These are phyloP conservation scores for Talaromyces sp. DNA, from an alignment of 2,329 filamentous ascomycete genomes.

Conservation along the genomic window DNA sequence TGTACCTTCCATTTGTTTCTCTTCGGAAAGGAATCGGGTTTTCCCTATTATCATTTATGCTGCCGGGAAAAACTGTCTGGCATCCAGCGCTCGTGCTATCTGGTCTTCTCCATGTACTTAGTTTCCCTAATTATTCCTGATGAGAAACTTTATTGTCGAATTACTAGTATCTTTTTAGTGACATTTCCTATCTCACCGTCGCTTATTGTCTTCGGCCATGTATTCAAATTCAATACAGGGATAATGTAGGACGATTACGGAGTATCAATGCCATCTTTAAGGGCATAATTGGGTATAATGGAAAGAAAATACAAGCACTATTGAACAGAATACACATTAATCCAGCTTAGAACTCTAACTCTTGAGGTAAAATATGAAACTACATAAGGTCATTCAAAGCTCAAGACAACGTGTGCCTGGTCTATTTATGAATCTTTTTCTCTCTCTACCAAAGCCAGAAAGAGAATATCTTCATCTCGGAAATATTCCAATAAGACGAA, in stretches of 20 bases:
- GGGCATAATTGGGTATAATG: background rate
- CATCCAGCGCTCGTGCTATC: slow-evolving; percentile 30
- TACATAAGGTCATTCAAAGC: background rate
- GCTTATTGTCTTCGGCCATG: too few relatives aligned
- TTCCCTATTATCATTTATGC: slow-evolving; percentile 32
- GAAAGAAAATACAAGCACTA: background rate
- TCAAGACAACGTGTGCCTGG: too few relatives aligned
- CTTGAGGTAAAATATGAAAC: background rate
- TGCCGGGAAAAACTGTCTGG: slow-evolving; percentile 31
- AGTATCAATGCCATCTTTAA: too few relatives aligned
- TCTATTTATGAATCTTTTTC: too few relatives aligned
- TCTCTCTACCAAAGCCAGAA: too few relatives aligned
- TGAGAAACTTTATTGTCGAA: slow-evolving; percentile 24
- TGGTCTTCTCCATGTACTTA: slow-evolving; percentile 38
- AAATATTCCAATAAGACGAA: background rate
- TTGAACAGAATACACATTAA: background rate
- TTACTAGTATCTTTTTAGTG: background rate
- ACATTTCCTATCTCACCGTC: background rate
- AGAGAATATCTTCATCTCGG: background rate
- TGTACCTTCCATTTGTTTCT: slow-evolving; percentile 19
- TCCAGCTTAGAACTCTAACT: background rate
- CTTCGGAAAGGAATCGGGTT: slow-evolving; percentile 23
- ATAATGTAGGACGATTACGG: too few relatives aligned
- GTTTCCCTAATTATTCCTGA: slow-evolving; percentile 36
- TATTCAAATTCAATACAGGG: too few relatives aligned